Evolutionary conservation across 768 basidiomycete genomes (phyloP).

Genomic region (Cyathus striatus): DNA sequence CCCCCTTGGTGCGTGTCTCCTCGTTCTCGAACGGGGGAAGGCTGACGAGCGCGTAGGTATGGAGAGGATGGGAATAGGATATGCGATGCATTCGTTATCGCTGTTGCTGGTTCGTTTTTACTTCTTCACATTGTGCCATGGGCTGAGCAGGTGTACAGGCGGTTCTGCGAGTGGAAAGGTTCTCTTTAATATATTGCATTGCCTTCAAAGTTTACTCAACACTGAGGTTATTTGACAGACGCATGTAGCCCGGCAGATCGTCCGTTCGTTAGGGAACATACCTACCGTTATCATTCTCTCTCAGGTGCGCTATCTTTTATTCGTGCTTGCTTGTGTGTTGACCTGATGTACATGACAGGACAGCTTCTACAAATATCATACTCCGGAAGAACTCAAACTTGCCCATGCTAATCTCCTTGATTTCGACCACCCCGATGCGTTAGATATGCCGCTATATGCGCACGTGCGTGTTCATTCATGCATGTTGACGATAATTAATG

Average conservation of each 20-base stretch:
- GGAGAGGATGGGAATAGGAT: constrained; percentile 66
- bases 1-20: constrained; percentile 64
- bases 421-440: constrained; percentile 89
- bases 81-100: constrained; percentile 78
- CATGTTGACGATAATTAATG: constrained; percentile 44
- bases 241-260: constrained; percentile 80
- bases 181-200: constrained; percentile 6
- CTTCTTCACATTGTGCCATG: background rate
- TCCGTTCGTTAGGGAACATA: constrained; percentile 74
- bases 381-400: constrained; percentile 72
- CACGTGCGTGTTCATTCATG: constrained; percentile 46
- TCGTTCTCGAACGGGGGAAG: background rate
- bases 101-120: constrained; percentile 65
- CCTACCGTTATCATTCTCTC: constrained; percentile 89
- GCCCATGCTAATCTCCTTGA: constrained; percentile 80
- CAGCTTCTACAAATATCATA: constrained; percentile 87
- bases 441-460: constrained; percentile 87
- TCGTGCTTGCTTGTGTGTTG: too few relatives aligned
- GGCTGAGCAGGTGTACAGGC: constrained; percentile 32
- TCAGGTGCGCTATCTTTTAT: constrained; percentile 42
- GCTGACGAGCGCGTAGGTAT: constrained; percentile 48
- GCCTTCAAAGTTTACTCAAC: background rate
- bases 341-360: too few relatives aligned
- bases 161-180: constrained; percentile 90
- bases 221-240: constrained; percentile 41